Percentiles rank a stretch among this genome's conserved stretches.
Conservation (phyloP, 2,329 filamentous ascomycete species). For the Cytospora chrysosperma region DNA sequence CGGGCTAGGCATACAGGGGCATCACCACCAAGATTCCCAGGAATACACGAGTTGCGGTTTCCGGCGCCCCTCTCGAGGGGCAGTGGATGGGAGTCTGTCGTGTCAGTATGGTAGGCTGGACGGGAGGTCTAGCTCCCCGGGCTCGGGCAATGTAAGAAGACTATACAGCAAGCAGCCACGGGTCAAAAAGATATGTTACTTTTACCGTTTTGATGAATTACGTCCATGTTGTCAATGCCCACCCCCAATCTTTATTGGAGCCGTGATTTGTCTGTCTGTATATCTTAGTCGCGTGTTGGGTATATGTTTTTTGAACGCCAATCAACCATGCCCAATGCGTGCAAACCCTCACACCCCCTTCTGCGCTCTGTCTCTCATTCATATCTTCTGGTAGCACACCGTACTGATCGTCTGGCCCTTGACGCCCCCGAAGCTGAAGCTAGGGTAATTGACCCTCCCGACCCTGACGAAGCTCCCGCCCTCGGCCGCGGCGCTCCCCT, state of each 20-base stretch:
- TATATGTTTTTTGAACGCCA: conserved; percentile 9
- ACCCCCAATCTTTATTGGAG: not conserved
- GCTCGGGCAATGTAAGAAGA: conserved; percentile 18
- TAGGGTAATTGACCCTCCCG: conserved; percentile 74
- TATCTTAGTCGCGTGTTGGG: not conserved
- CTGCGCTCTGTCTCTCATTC: not conserved
- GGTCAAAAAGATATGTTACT: conserved; percentile 16
- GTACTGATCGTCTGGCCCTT: conserved; percentile 89
- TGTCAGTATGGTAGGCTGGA: conserved; percentile 5
- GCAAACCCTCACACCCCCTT: not conserved
- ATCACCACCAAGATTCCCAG: conserved; percentile 9
- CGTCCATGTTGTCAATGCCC: conserved; percentile 9
- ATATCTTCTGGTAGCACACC: conserved; percentile 66
- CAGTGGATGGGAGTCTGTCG: conserved; percentile 7
- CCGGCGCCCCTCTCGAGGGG: conserved; percentile 5
- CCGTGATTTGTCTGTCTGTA: not conserved
- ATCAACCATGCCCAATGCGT: not conserved
- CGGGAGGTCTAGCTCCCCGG: conserved; percentile 7
- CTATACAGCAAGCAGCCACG: conserved; percentile 18
- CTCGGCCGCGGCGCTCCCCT: conserved; percentile 25
- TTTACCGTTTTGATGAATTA: conserved; percentile 20
- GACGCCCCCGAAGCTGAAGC: conserved; percentile 84
- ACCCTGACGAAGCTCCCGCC: conserved; percentile 55
- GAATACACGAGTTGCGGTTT: conserved; percentile 15
- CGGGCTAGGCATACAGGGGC: conserved; percentile 23